Conservation (phyloP, 164 flowering plant species). For the Malania oleifera region DNA sequence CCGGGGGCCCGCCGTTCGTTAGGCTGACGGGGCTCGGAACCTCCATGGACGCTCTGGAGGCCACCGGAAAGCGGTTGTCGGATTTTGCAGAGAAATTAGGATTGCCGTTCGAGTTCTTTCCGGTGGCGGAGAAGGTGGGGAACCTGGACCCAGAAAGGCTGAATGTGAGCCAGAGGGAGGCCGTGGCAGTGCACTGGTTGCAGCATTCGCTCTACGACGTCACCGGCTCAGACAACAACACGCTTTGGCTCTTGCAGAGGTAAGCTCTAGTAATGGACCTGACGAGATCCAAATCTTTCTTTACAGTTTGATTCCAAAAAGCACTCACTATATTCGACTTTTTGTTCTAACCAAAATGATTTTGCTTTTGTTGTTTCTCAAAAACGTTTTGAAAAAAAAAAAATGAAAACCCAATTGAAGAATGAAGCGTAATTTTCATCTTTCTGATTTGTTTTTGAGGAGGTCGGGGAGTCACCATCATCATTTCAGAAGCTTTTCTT, state of each 20-base stretch:
- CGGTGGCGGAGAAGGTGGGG: constrained; percentile 84
- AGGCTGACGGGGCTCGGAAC: constrained; percentile 86
- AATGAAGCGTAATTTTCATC: no score
- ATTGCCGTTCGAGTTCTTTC: constrained; percentile 80
- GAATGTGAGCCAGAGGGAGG: constrained; percentile 78
- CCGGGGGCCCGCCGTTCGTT: constrained; percentile 87
- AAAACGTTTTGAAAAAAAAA: background rate
- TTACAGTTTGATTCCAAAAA: no score
- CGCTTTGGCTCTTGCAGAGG: constrained; percentile 89
- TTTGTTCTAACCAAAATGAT: background rate
- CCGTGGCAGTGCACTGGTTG: constrained; percentile 95
- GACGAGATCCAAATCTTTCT: no score
- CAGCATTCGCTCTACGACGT: constrained; percentile 95
- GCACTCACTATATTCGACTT: background rate
- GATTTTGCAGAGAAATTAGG: constrained; percentile 90
- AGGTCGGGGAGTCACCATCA: no score
- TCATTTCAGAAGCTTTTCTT: background rate
- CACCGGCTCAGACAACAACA: constrained; percentile 82
- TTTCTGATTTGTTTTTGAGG: no score
- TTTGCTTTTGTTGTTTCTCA: no score
- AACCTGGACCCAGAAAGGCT: constrained; percentile 69
- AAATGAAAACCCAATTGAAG: no score
- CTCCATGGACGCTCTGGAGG: constrained; percentile 72
- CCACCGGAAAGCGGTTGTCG: constrained; percentile 86
- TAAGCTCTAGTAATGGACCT: constrained; percentile 10